Evolutionary conservation across 1,139 yeast genomes (phyloP).

Genomic region (Pichia inconspicua): DNA sequence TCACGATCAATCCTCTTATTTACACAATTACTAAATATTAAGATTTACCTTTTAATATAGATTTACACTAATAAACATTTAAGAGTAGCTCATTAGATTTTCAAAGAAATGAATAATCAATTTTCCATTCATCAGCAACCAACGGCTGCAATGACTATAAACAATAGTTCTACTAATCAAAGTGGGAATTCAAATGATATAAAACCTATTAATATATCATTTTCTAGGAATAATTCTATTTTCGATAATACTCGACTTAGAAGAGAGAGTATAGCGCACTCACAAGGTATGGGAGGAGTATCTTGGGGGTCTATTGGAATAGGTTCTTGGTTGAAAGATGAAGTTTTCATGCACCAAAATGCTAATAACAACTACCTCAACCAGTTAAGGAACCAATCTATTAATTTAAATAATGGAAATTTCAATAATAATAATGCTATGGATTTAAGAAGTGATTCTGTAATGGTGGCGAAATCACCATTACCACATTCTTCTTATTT

Average conservation of each 20-base stretch:
- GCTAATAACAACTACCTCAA: conserved; percentile 6
- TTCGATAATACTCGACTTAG: conserved; percentile 48
- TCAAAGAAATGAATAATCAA: conserved; percentile 3
- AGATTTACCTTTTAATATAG: too few relatives aligned
- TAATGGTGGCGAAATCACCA: conserved; percentile 44
- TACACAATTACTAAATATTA: too few relatives aligned
- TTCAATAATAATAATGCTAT: conserved; percentile 17
- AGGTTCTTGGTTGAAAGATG: conserved; percentile 94
- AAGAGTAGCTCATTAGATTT: background rate
- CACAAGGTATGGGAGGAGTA: conserved; percentile 96
- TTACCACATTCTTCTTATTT: conserved; percentile 61
- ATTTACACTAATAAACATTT: background rate
- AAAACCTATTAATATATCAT: conserved; percentile 29
- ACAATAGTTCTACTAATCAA: background rate
- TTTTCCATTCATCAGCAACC: conserved; percentile 2
- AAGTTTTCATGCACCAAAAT: conserved; percentile 46
- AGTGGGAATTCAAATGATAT: conserved; percentile 7
- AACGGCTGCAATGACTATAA: conserved; percentile 9
- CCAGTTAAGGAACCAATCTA: conserved; percentile 13
- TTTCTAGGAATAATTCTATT: conserved; percentile 27
- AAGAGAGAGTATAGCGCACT: conserved; percentile 87
- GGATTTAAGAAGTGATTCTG: conserved; percentile 21
- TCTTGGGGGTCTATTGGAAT: conserved; percentile 97
- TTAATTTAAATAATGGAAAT: conserved; percentile 16
- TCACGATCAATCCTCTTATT: too few relatives aligned